Base-by-base conservation (phyloP, 805 yeast species). In the Yarrowia keelungensis region DNA sequence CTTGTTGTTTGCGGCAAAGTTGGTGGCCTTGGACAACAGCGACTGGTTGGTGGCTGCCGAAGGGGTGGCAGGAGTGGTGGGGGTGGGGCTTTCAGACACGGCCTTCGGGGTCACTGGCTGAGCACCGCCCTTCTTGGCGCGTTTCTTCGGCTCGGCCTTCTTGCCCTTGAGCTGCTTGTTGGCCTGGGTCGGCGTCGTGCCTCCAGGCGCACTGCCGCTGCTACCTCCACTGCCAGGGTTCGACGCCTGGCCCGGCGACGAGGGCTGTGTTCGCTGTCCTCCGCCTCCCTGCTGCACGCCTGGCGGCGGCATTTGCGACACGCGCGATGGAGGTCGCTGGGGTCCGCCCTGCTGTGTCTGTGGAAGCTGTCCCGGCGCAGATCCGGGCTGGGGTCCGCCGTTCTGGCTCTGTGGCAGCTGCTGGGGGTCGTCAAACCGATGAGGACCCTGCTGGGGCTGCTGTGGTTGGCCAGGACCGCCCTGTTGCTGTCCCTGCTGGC, bases 251-350 rank as follows among this genome's bases (percentile, higher is more conserved):
- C 70, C 71, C 1, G 75, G 75, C 15, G 75, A 73, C 14, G 72
- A 68, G 9, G 75, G 75, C 66, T 73, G 74, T 36, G 75, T 73
- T 36, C 74, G 69, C 51, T 71, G 71, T 10, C 72, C 73, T 10
- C 70, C 72, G 32, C 32, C 32, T 26, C 32, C 32, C 32, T 26
- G 32, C 14, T 71, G 72, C 32, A 72, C 73, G 32, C 70, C 72
- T 19, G 75, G 75, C 2, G 75, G 75, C n/a, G 74, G 74, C 75
- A 73, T 72, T 45, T 71, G 71, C 26, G 54, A 49, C 7, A 62
- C 67, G 12, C 56, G 54, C 16, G 67, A 62, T n/a, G 67, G 51
- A 15, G 61, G 69, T 9, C 66, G 69, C 41, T 67, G 69, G 46
- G 54, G 54, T 1, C 69, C 69, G 10, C 67, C 67, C 64, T 65